Conservation (phyloP, 495 filamentous ascomycete species). For the Friedmanniomyces endolithicus region DNA sequence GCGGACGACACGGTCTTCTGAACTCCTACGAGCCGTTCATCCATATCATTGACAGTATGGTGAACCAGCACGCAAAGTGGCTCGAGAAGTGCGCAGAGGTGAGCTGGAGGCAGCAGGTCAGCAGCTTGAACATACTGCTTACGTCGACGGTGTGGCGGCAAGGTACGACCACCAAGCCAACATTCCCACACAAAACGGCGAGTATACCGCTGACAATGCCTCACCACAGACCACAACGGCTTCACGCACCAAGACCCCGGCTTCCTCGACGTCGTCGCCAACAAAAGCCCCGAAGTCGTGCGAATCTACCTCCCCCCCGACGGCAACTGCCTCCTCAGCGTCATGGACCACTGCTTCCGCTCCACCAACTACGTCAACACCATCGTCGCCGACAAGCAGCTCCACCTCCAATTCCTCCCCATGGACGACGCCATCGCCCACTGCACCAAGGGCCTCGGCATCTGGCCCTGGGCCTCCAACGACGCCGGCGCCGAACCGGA, state of each 20-base stretch:
- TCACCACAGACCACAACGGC: constrained; percentile 52
- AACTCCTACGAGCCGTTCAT: constrained; percentile 72
- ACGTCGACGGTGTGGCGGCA: constrained; percentile 66
- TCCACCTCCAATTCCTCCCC: constrained; percentile 56
- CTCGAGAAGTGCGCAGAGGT: constrained; percentile 63
- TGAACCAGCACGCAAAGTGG: constrained; percentile 73
- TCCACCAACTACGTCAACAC: constrained; percentile 66
- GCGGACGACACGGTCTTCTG: constrained; percentile 56
- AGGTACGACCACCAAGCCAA: constrained; percentile 1
- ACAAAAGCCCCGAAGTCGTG: constrained; percentile 62
- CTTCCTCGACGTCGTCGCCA: constrained; percentile 61
- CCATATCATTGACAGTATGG: constrained; percentile 68
- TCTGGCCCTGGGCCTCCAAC: constrained; percentile 44
- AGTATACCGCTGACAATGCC: background rate
- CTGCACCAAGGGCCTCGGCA: constrained; percentile 55
- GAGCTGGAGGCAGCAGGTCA: constrained; percentile 53
- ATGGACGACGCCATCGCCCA: constrained; percentile 57
- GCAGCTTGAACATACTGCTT: constrained; percentile 61
- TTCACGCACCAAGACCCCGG: constrained; percentile 70
- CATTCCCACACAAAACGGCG: background rate
- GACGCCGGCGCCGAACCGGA: constrained; percentile 53
- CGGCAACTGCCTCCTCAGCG: constrained; percentile 57
- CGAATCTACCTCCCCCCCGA: constrained; percentile 67
- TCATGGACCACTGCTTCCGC: constrained; percentile 56
- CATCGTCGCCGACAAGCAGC: constrained; percentile 62